A percentile compares a stretch with the other conserved stretches of the same genome.
These are phyloP conservation scores for Theileria parva DNA, from an alignment of 169 alveolate species.

Conservation along the genomic window DNA sequence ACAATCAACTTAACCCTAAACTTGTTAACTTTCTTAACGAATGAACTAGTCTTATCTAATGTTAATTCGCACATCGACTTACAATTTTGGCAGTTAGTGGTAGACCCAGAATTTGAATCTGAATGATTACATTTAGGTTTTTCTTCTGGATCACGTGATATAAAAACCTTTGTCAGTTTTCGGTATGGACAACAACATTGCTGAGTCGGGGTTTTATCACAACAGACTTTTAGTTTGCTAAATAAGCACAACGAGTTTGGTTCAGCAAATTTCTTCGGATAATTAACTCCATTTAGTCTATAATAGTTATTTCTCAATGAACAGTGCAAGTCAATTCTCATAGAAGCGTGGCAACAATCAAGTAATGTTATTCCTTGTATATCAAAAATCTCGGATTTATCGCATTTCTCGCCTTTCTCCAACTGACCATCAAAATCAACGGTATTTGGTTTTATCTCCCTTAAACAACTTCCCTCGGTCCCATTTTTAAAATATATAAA, in stretches of 20 bases:
- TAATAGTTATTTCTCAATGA: constrained; percentile 2
- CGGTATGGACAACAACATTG: constrained; percentile 6
- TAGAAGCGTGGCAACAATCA: constrained; percentile 18
- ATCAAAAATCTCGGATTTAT: constrained; percentile 9
- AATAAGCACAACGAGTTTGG: background rate
- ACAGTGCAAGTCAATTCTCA: constrained; percentile 12
- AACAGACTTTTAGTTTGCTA: background rate
- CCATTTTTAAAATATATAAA: background rate
- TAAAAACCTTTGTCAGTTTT: background rate
- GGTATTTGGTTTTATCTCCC: background rate
- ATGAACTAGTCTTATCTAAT: background rate
- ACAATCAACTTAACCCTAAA: constrained; percentile 1
- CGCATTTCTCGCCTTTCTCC: too few species aligned
- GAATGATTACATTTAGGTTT: background rate
- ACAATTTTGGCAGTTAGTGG: background rate
- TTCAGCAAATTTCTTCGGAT: background rate
- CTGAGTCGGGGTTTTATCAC: background rate
- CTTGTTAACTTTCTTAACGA: background rate
- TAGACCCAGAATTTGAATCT: too few species aligned
- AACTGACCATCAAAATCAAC: background rate
- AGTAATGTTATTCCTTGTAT: background rate
- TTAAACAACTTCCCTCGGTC: background rate
- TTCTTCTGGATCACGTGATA: background rate
- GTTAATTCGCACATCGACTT: background rate
- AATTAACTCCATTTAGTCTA: constrained; percentile 16